phyloP scores from a whole-genome alignment of 83 land plant genomes.

The Picea abies region DNA sequence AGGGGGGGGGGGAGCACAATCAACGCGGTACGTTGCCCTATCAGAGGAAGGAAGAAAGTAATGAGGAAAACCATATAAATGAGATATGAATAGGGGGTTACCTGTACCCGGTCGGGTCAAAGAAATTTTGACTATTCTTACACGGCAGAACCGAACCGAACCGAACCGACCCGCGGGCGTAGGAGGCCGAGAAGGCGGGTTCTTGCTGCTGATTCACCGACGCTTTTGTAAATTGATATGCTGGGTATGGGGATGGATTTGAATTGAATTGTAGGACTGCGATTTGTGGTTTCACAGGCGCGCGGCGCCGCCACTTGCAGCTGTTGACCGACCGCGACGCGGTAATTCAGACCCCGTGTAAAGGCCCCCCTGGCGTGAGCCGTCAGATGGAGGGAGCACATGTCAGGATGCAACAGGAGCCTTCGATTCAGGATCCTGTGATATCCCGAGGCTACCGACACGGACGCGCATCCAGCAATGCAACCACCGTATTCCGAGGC shows the following conservation, averaged over 20 bases:
- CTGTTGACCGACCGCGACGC: slow-evolving; percentile 8
- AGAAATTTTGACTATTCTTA: no score
- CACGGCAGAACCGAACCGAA: no score
- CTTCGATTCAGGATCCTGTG: slow-evolving; percentile 17
- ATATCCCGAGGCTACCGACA: slow-evolving; percentile 20
- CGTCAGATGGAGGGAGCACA: not conserved
- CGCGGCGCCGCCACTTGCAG: slow-evolving; percentile 12
- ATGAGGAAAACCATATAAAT: no score
- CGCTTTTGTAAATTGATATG: not conserved
- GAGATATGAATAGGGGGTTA: no score
- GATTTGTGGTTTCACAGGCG: no score
- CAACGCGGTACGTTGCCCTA: no score
- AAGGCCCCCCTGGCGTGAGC: not conserved
- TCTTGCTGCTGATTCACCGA: not conserved
- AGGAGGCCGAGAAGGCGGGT: not conserved
- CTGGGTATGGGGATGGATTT: no score
- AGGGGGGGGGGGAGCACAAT: no score
- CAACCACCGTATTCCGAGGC: slow-evolving; percentile 12
- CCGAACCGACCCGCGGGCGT: not conserved
- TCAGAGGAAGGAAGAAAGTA: no score
- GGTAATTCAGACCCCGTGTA: slow-evolving; percentile 7
- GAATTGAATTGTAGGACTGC: no score
- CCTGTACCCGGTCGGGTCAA: no score
- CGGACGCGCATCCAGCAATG: slow-evolving; percentile 20
- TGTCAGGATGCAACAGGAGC: no score